These are phyloP conservation scores for Marchantia paleacea DNA, from an alignment of 225 moss, liverwort and hornwort genomes.

Conservation along the genomic window DNA sequence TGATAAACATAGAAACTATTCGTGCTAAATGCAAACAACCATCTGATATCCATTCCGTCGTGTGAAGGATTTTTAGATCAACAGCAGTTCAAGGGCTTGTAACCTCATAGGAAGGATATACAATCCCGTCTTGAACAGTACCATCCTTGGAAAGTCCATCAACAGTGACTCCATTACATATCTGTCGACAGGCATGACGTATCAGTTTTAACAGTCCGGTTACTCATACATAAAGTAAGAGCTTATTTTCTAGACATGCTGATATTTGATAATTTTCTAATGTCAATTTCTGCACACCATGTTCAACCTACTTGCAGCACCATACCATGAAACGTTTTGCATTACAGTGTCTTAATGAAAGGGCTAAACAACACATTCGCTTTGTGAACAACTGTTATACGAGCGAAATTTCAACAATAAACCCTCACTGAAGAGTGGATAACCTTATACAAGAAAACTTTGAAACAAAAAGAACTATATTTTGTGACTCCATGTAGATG, in stretches of 20 bases:
- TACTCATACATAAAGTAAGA: neutral
- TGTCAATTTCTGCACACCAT: too few species aligned
- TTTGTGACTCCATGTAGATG: too few species aligned
- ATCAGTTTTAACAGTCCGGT: neutral
- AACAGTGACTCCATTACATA: neutral
- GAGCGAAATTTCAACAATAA: too few species aligned
- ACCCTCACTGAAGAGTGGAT: too few species aligned
- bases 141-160: constrained; percentile 30
- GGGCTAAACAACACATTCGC: too few species aligned
- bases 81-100: neutral
- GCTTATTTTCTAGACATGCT: neutral
- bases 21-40: neutral
- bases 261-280: too few species aligned
- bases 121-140: constrained; percentile 52
- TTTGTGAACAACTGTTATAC: too few species aligned
- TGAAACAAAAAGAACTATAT: too few species aligned
- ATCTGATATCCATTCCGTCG: neutral
- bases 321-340: too few species aligned
- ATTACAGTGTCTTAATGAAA: too few species aligned
- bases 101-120: constrained; percentile 66
- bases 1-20: neutral
- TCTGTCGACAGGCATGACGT: neutral
- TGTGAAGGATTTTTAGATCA: neutral
- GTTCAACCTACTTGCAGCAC: too few species aligned
- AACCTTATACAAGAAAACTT: too few species aligned